These are phyloP conservation scores for Pontederia crassipes DNA, from an alignment of 176 grass and related monocot species.

Conservation along the genomic window DNA sequence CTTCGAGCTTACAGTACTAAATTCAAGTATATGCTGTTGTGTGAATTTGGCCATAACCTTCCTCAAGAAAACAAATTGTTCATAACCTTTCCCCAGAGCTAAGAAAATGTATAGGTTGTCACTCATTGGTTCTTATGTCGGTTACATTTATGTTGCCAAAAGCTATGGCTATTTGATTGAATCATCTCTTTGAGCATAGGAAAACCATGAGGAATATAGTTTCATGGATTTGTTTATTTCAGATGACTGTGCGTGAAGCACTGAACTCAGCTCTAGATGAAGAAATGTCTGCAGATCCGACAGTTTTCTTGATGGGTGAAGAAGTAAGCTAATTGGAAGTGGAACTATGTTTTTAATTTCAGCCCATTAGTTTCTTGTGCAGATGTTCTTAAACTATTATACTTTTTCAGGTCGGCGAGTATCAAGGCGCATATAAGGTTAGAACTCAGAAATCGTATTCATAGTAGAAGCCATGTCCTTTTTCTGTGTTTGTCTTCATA, in stretches of 20 bases:
- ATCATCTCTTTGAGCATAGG: background rate
- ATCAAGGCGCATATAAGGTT: constrained; percentile 98
- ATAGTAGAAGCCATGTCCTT: constrained; percentile 1
- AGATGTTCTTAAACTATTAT: constrained; percentile 16
- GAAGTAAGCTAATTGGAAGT: constrained; percentile 41
- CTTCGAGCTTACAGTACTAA: no score
- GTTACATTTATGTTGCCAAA: background rate
- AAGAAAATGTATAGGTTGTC: no score
- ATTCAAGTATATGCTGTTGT: no score
- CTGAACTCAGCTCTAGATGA: constrained; percentile 94
- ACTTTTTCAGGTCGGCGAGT: constrained; percentile 81
- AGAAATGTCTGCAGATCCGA: constrained; percentile 96
- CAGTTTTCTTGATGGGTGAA: constrained; percentile 96
- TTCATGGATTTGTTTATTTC: constrained; percentile 27
- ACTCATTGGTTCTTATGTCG: no score
- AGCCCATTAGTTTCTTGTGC: background rate
- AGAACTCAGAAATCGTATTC: constrained; percentile 13
- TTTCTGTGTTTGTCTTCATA: constrained; percentile 3
- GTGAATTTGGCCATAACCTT: no score
- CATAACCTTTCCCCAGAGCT: no score
- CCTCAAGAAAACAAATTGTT: no score
- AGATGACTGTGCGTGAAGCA: constrained; percentile 90
- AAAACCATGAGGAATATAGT: background rate
- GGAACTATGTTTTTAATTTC: background rate
- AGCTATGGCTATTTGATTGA: background rate